A percentile compares a stretch with the other conserved stretches of the same genome.
These are phyloP conservation scores for Colletotrichum orbiculare DNA, from an alignment of 2,329 filamentous ascomycete genomes.

Conservation along the genomic window DNA sequence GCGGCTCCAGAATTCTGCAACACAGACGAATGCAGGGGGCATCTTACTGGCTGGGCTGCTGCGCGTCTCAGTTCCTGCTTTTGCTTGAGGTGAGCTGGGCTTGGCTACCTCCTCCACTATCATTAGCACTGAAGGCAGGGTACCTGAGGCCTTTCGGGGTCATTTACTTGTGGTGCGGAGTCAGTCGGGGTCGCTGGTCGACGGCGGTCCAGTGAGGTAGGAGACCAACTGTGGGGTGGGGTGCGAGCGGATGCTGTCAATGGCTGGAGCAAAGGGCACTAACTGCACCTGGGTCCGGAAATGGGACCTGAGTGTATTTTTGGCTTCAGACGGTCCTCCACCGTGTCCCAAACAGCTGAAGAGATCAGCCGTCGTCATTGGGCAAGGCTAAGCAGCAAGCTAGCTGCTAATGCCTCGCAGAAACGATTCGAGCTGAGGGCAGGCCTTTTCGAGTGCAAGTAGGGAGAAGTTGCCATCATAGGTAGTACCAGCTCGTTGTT, in stretches of 20 bases:
- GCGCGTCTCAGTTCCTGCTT: slow-evolving; percentile 1
- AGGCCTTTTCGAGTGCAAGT: too few species aligned
- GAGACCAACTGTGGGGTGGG: not conserved
- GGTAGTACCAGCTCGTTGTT: too few species aligned
- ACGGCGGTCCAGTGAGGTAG: slow-evolving; percentile 21
- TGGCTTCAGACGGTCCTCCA: slow-evolving; percentile 31
- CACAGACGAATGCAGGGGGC: slow-evolving; percentile 36
- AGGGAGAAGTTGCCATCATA: too few species aligned
- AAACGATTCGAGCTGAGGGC: too few species aligned
- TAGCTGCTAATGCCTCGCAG: not conserved
- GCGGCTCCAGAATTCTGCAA: slow-evolving; percentile 34
- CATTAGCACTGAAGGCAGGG: too few species aligned
- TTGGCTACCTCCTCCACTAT: slow-evolving; percentile 27
- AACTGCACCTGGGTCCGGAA: not conserved
- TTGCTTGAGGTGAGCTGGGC: slow-evolving; percentile 5
- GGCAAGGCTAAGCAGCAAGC: slow-evolving; percentile 17
- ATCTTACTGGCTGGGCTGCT: slow-evolving; percentile 16
- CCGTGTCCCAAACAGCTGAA: not conserved
- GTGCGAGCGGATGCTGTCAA: slow-evolving; percentile 6
- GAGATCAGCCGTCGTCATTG: slow-evolving; percentile 13
- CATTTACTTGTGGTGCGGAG: slow-evolving; percentile 32
- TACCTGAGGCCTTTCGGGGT: slow-evolving; percentile 15
- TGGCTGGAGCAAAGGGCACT: slow-evolving; percentile 21
- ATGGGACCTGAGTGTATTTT: slow-evolving; percentile 20
- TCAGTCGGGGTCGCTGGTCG: slow-evolving; percentile 11